A percentile compares a stretch with the other conserved stretches of the same genome.
Conservation (phyloP, 768 basidiomycete genomes). For the Tephrocybe sp. region DNA sequence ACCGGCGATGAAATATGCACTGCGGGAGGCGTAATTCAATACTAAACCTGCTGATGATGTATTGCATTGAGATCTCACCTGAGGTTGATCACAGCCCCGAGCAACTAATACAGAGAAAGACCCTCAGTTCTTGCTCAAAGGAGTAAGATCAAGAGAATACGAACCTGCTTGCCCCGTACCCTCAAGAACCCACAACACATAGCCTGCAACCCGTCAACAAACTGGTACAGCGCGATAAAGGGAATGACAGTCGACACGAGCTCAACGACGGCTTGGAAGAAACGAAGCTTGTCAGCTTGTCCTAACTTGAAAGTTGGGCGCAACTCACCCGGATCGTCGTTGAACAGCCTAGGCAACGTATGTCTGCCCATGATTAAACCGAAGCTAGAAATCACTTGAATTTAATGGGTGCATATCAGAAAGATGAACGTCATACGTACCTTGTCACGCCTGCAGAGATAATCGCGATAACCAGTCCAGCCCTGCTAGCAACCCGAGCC, state of each 20-base stretch:
- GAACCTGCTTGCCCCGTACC: slow-evolving; percentile 72
- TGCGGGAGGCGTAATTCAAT: neutral
- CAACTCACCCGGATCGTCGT: slow-evolving; percentile 50
- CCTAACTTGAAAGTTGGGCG: neutral
- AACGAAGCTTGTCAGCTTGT: neutral
- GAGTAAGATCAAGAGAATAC: slow-evolving; percentile 9
- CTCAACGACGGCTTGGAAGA: slow-evolving; percentile 41
- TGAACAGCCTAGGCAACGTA: slow-evolving; percentile 69
- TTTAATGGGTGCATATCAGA: neutral
- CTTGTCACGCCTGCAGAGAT: neutral
- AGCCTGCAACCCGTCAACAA: slow-evolving; percentile 71
- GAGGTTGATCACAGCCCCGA: slow-evolving; percentile 75
- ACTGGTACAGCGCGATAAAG: slow-evolving; percentile 72
- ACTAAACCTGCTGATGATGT: neutral
- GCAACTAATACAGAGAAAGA: slow-evolving; percentile 35
- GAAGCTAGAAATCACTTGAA: neutral
- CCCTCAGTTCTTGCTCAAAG: neutral
- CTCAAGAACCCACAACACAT: slow-evolving; percentile 76
- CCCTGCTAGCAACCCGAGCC: slow-evolving; percentile 28
- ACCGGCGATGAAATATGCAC: slow-evolving; percentile 2
- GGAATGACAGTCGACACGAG: slow-evolving; percentile 70
- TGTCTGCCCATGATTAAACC: neutral
- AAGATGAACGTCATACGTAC: neutral
- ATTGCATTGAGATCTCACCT: slow-evolving; percentile 33
- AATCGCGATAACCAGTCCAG: slow-evolving; percentile 51